Conservation (phyloP, 164 flowering plant genomes). For the Buxus sempervirens region DNA sequence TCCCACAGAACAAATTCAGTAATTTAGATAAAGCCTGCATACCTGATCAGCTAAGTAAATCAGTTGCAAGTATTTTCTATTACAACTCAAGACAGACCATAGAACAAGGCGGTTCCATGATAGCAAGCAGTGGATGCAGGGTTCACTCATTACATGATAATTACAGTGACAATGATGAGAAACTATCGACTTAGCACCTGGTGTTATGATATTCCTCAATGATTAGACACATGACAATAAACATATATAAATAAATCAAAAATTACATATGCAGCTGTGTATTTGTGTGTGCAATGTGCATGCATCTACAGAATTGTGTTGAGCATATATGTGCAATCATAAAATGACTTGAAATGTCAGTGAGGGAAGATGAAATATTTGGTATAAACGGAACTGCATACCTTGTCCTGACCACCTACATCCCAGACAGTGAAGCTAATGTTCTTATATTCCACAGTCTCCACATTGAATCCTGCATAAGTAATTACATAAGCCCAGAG, state of each 20-base stretch:
- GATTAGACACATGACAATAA: too few relatives aligned
- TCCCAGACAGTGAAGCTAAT: slow-evolving; percentile 86
- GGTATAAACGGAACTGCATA: slow-evolving; percentile 16
- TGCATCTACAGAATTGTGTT: too few relatives aligned
- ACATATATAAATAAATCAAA: too few relatives aligned
- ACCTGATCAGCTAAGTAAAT: background rate
- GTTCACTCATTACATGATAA: background rate
- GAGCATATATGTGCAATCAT: too few relatives aligned
- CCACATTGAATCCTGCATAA: slow-evolving; percentile 62
- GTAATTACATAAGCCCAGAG: background rate
- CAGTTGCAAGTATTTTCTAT: background rate
- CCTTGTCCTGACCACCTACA: slow-evolving; percentile 90
- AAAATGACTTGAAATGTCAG: too few relatives aligned
- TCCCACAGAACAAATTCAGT: background rate
- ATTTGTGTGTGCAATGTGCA: too few relatives aligned
- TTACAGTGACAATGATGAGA: background rate
- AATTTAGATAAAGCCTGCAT: background rate
- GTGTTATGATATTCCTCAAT: too few relatives aligned
- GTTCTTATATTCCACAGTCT: slow-evolving; percentile 77
- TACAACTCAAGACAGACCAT: too few relatives aligned
- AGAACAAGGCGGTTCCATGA: too few relatives aligned
- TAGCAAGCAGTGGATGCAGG: too few relatives aligned
- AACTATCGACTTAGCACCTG: too few relatives aligned
- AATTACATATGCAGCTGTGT: too few relatives aligned
- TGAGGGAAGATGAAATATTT: background rate